Conservation (phyloP, 75 land plant genomes). For the Pinus tabuliformis region DNA sequence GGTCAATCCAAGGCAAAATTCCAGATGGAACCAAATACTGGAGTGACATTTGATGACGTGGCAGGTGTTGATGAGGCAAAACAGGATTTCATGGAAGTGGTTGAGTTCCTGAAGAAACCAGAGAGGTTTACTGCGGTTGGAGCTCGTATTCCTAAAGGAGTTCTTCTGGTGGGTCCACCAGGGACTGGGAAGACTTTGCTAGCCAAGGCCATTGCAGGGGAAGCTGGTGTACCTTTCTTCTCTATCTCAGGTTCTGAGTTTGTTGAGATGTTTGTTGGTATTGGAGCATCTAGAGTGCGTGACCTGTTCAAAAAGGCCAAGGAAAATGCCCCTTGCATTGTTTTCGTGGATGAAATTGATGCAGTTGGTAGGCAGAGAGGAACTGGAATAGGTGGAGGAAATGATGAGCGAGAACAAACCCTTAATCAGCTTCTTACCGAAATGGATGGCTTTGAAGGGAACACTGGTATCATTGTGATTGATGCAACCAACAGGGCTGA, state of each 20-base stretch:
- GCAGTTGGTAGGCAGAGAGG: constrained; percentile 98
- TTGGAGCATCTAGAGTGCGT: constrained; percentile 98
- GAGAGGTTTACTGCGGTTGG: constrained; percentile 98
- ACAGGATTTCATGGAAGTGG: constrained; percentile 99
- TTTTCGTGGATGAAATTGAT: constrained; percentile 99
- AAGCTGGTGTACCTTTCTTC: constrained; percentile 98
- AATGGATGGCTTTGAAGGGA: constrained; percentile 99
- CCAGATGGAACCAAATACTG: constrained; percentile 99
- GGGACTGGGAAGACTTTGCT: constrained; percentile 96
- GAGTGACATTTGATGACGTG: constrained; percentile 96
- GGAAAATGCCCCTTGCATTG: constrained; percentile 99
- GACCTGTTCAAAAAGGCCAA: constrained; percentile 99
- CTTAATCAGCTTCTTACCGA: constrained; percentile 97
- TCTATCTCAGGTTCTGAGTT: constrained; percentile 99
- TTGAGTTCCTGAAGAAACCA: constrained; percentile 95
- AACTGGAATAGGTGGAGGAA: constrained; percentile 97
- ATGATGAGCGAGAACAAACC: constrained; percentile 97
- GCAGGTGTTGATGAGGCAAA: constrained; percentile 99
- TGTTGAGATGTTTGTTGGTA: constrained; percentile 99
- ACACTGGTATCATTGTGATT: constrained; percentile 93
- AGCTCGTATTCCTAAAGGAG: constrained; percentile 97
- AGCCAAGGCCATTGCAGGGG: constrained; percentile 99
- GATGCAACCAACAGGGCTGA: constrained; percentile 99
- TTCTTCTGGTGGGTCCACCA: constrained; percentile 96
- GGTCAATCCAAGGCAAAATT: constrained; percentile 99